Evolutionary conservation across 768 basidiomycete genomes (phyloP), one percentile per base, ranked within the genome.

Genomic region (Rhizopogon vinicolor): DNA sequence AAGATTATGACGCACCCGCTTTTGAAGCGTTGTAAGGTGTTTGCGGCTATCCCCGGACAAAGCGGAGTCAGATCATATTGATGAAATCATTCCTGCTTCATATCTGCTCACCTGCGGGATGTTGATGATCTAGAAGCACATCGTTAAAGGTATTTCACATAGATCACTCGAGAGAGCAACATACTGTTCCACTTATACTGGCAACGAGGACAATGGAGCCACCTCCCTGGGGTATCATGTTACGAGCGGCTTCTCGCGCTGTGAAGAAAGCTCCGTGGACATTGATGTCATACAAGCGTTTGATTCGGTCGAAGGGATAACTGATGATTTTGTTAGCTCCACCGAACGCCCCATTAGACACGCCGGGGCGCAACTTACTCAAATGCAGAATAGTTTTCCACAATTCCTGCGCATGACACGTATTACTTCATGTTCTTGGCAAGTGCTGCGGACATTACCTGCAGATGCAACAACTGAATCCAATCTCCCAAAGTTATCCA

Each of bases 21-120:
- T 95, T 98, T 18, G 93, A 95, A 8, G 91, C 90, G 71, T 98
- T 98, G 71, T 98, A 98, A 0, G 95, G 93, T 4, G 91, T 90
- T 78, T 98, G 96, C 41, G 82, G 83, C 82, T 92, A 68, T 55
- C 55, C 43, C 31, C 37, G 52, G 46, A 2, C 44, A 41, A 16
- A 39, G 31, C 35, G 19, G 45, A 41, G 41, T 28, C 44, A 22
- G 31, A 39, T 54, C 51, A 10, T 3, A 5, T 9, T 5, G n/a
- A 29, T 40, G 13, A 2, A 33, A 16, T n/a, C 7, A 16, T 5
- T 54, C 12, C 25, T 14, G 19, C 8, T 14, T 14, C 18, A 25
- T 25, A 54, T 19, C 16, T 19, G 12, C 67, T 35, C 57, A 87
- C 86, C 78, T 93, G 94, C 42, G 95, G 94, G 53, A 91, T 81